Conservation (phyloP, 805 yeast species). For the Candida ovalis region DNA sequence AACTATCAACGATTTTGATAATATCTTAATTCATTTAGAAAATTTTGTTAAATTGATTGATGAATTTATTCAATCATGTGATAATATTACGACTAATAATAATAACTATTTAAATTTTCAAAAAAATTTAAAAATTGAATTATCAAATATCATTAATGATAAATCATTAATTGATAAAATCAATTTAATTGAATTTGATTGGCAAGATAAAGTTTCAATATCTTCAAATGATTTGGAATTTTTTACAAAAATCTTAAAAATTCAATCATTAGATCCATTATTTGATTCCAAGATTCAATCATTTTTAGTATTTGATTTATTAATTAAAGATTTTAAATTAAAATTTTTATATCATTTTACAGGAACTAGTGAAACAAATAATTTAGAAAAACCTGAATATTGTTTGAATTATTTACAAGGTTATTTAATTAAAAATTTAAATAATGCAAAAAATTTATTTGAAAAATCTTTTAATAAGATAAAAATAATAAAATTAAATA, state of each 20-base stretch:
- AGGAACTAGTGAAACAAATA: conserved; percentile 53
- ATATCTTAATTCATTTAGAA: background rate
- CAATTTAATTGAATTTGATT: background rate
- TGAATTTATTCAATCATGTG: background rate
- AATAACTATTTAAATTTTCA: background rate
- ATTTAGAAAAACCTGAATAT: conserved; percentile 71
- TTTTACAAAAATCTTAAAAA: conserved; percentile 10
- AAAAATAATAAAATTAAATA: background rate
- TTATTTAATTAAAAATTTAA: conserved; percentile 33
- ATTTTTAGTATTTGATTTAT: conserved; percentile 45
- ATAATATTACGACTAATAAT: background rate
- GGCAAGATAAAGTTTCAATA: conserved; percentile 1
- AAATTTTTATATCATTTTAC: conserved; percentile 63
- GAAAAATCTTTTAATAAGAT: conserved; percentile 25
- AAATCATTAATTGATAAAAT: background rate
- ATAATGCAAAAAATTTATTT: conserved; percentile 28
- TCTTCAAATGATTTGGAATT: background rate
- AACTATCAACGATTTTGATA: background rate
- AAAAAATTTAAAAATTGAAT: background rate
- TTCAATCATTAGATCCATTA: conserved; percentile 31
- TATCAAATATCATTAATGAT: background rate
- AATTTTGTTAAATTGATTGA: background rate
- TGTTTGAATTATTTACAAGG: conserved; percentile 48
- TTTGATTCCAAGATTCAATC: background rate
- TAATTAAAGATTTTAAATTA: conserved; percentile 42